Evolutionary conservation across 345 rosid species (phyloP).

Genomic region (Pugionium dolabratum): DNA sequence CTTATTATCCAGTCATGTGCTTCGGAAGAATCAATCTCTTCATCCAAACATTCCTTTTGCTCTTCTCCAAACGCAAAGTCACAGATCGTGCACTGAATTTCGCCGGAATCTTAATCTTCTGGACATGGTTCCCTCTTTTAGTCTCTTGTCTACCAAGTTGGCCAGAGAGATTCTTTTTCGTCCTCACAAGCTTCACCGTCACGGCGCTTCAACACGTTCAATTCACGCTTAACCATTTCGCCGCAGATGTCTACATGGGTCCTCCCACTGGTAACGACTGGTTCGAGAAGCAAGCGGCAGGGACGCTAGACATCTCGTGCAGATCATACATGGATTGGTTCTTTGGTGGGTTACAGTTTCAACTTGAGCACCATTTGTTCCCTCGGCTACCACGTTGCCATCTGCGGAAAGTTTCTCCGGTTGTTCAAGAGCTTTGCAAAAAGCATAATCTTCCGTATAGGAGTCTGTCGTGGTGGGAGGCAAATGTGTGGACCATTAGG

Average conservation of each 20-base stretch:
- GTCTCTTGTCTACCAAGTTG: constrained; percentile 76
- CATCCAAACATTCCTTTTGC: constrained; percentile 66
- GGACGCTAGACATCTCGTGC: constrained; percentile 81
- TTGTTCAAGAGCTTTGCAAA: constrained; percentile 81
- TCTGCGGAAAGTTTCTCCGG: constrained; percentile 68
- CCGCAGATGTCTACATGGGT: constrained; percentile 75
- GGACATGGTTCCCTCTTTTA: constrained; percentile 94
- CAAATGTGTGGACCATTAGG: constrained; percentile 64
- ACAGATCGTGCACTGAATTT: constrained; percentile 74
- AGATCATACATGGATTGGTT: constrained; percentile 91
- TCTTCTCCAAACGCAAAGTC: constrained; percentile 57
- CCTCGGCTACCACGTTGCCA: constrained; percentile 91
- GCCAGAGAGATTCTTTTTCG: constrained; percentile 76
- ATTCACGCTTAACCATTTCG: constrained; percentile 84
- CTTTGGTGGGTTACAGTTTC: constrained; percentile 89
- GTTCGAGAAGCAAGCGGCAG: constrained; percentile 91
- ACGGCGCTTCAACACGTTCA: constrained; percentile 82
- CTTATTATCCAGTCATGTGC: constrained; percentile 90
- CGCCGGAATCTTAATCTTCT: constrained; percentile 66
- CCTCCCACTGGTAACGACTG: constrained; percentile 77
- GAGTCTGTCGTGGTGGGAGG: constrained; percentile 74
- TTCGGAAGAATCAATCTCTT: constrained; percentile 76
- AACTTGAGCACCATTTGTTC: constrained; percentile 94
- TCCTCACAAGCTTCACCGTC: constrained; percentile 63
- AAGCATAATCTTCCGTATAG: constrained; percentile 85